Conservation (phyloP, 2,329 filamentous ascomycete species). For the Geosmithia morbida region DNA sequence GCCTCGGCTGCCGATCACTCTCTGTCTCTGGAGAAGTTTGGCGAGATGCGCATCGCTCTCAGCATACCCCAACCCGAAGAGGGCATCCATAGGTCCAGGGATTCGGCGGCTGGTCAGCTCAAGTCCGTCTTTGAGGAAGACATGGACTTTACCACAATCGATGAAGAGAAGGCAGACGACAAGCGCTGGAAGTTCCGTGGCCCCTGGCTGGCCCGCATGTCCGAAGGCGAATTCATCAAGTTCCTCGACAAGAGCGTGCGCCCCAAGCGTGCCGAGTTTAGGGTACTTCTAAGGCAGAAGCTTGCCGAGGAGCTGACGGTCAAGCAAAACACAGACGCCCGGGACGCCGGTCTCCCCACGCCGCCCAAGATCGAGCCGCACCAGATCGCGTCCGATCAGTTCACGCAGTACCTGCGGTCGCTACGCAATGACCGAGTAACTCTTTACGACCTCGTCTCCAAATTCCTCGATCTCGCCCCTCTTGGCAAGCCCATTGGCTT, state of each 20-base stretch:
- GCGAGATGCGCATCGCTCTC: slow-evolving; percentile 64
- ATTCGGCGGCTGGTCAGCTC: not conserved
- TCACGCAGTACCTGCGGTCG: slow-evolving; percentile 35
- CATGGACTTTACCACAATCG: slow-evolving; percentile 34
- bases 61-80: slow-evolving; percentile 26
- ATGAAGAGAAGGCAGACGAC: slow-evolving; percentile 16
- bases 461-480: slow-evolving; percentile 48
- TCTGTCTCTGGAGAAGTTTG: slow-evolving; percentile 70
- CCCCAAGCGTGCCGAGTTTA: slow-evolving; percentile 38
- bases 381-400: slow-evolving; percentile 33
- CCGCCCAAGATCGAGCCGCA: slow-evolving; percentile 11
- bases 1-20: slow-evolving; percentile 69
- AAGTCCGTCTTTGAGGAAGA: slow-evolving; percentile 45
- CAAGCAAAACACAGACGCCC: slow-evolving; percentile 18
- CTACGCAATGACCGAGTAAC: slow-evolving; percentile 35
- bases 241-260: slow-evolving; percentile 41
- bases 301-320: slow-evolving; percentile 30
- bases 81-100: slow-evolving; percentile 8
- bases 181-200: slow-evolving; percentile 53
- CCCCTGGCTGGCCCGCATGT: slow-evolving; percentile 51
- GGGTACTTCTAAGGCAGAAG: slow-evolving; percentile 31
- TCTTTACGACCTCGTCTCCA: slow-evolving; percentile 39
- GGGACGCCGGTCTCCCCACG: slow-evolving; percentile 19
- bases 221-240: slow-evolving; percentile 41
- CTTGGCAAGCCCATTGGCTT: slow-evolving; percentile 19